Evolutionary conservation across 2,329 filamentous ascomycete species (phyloP).

Genomic region (Venturia asperata): DNA sequence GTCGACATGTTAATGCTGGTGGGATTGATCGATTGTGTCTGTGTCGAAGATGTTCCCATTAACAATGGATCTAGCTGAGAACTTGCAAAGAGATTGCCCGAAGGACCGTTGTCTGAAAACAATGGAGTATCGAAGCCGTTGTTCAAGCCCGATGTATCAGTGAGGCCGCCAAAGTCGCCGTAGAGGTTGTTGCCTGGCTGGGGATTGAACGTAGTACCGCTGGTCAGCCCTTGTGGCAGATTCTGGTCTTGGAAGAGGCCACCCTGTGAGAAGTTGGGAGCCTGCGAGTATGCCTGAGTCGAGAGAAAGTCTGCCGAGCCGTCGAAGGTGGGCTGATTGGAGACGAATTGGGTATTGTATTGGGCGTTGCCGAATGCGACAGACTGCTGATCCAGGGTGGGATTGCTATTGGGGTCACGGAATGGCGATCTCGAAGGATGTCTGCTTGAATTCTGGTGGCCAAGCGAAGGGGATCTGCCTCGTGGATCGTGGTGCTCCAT

Average conservation of each 20-base stretch:
- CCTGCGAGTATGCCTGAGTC: slow-evolving; percentile 11
- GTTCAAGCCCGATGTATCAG: slow-evolving; percentile 5
- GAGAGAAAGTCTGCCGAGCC: neutral
- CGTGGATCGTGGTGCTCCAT: slow-evolving; percentile 10
- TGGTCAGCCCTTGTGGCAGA: slow-evolving; percentile 13
- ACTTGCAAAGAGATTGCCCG: neutral
- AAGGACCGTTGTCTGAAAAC: slow-evolving; percentile 3
- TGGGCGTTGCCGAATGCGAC: slow-evolving; percentile 11
- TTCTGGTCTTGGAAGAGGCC: slow-evolving; percentile 16
- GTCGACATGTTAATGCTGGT: slow-evolving; percentile 45
- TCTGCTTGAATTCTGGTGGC: slow-evolving; percentile 8
- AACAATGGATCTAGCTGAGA: slow-evolving; percentile 20
- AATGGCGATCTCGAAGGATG: slow-evolving; percentile 8
- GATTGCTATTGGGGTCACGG: slow-evolving; percentile 3
- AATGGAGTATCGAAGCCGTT: slow-evolving; percentile 16
- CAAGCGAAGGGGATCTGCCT: slow-evolving; percentile 3
- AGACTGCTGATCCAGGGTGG: slow-evolving; percentile 7
- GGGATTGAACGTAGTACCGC: slow-evolving; percentile 4
- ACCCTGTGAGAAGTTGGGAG: slow-evolving; percentile 8
- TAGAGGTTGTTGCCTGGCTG: slow-evolving; percentile 18
- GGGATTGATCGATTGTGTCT: slow-evolving; percentile 40
- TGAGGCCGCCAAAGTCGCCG: slow-evolving; percentile 12
- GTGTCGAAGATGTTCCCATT: slow-evolving; percentile 22
- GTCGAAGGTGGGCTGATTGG: slow-evolving; percentile 12
- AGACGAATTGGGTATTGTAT: slow-evolving; percentile 6